Evolutionary conservation across 257 asterid genomes (phyloP).

Genomic region (Solanum sejunctum): DNA sequence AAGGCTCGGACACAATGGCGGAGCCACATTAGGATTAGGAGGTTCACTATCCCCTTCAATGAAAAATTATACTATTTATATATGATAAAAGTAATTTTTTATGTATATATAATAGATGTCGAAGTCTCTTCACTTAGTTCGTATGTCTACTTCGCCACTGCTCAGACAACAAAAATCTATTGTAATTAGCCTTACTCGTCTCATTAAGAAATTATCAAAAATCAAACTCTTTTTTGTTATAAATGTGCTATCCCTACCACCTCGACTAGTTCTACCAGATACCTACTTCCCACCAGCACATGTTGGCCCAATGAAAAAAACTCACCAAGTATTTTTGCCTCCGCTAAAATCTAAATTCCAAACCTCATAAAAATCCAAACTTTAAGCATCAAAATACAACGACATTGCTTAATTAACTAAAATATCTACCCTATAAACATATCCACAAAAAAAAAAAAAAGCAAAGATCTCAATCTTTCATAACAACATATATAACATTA

Average conservation of each 20-base stretch:
- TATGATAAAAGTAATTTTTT: too few relatives aligned
- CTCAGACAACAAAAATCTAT: not conserved
- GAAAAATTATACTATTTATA: too few relatives aligned
- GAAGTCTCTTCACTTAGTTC: too few relatives aligned
- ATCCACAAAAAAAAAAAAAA: conserved; percentile 8
- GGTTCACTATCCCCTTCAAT: too few relatives aligned
- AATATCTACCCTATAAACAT: not conserved
- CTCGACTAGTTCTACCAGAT: not conserved
- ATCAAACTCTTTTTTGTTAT: not conserved
- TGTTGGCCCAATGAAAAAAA: rapidly evolving
- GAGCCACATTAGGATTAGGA: too few relatives aligned
- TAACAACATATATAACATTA: not conserved
- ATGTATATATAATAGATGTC: too few relatives aligned
- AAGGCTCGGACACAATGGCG: too few relatives aligned
- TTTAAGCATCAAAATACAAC: not conserved
- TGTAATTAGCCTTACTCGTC: not conserved
- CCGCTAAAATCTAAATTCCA: not conserved
- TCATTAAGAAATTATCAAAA: not conserved
- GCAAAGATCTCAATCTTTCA: not conserved
- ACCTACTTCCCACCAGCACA: not conserved
- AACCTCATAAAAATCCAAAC: not conserved
- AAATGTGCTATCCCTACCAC: rapidly evolving
- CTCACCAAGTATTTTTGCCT: not conserved
- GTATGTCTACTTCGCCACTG: too few relatives aligned
- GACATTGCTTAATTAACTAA: not conserved